Evolutionary conservation across 257 asterid species (phyloP), one percentile per base, ranked within the genome.

Genomic region (Scutellaria barbata): DNA sequence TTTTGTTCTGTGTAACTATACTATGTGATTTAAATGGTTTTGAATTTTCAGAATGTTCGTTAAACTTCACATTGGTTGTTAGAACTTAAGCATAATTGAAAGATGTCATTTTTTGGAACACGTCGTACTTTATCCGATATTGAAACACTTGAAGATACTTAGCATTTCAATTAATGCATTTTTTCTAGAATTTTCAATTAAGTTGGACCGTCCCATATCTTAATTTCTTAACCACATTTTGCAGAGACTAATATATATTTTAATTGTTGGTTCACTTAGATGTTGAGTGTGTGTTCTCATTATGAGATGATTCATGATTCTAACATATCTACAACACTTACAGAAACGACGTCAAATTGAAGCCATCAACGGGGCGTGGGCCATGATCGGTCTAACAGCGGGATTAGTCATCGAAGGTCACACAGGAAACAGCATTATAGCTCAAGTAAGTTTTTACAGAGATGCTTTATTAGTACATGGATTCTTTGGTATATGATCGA

Each of bases 321-420:
- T 56, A 30, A 18, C 47, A 45, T 57, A 43, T 33, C 25, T 71
- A 7, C 11, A n/a, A 14, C 63, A 22, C 25, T n/a, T 46, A 33
- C 74, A 92, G 99, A 88, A 74, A 81, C 87, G 67, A 6, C 85
- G 87, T 2, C 60, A 79, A 77, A 88, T 89, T 61, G 98, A 95
- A 84, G 99, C 98, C 54, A 82, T 89, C 58, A 95, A 95, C 4
- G 98, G 99, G 43, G 96, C 96, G 0, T 91, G 96, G 98, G 99
- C 99, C 35, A 92, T 95, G 96, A 79, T 95, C n/a, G 99, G 99
- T 64, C 93, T 92, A 16, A 95, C 99, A 1, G 88, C 81, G 5
- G 98, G 89, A 72, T 80, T 95, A 69, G 87, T 91, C 81, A 80
- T 91, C 25, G 99, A 91, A 85, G 96, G 96, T 35, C 86, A 63